Evolutionary conservation across 2,329 filamentous ascomycete genomes (phyloP), one percentile per base, ranked within the genome.

Genomic region (Sclerotinia minor): DNA sequence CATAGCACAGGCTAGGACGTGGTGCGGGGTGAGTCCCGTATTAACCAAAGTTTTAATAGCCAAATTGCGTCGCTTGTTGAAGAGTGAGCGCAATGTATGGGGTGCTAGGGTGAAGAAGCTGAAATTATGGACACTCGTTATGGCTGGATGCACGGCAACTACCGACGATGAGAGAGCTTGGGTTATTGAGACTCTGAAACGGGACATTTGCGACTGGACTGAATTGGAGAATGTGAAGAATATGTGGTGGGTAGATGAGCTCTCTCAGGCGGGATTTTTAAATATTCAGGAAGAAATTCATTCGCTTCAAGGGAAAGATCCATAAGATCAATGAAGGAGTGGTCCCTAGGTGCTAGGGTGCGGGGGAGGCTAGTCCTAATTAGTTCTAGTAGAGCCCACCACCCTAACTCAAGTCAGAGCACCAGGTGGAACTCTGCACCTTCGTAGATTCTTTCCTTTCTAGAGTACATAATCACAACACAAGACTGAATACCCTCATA

Each of bases 171-270:
- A 55, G 35, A 55, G 15, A 41, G 21, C 7, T 41, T 65, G 49
- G 63, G 38, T 53, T 47, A 50, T 24, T 29, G 49, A 55, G 4
- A 8, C 11, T 6, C n/a, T 65, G 3, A 55, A 2, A 1, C 19
- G 29, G 24, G 41, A 50, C n/a, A 6, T 63, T 9, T 11, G 26
- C 38, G 9, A 17, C 21, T 19, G 17, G 13, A 35, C 29, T 0
- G 45, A 63, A 17, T 63, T 35, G 59, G 13, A 50, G 21, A 6
- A 17, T 6, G 45, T 63, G 11, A 50, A 35, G 29, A 35, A 50
- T 5, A 49, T 63, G 59, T 63, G 59, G 45, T 63, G 59, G 59
- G 17, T 47, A 47, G 44, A 63, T 50, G 59, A 63, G n/a, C 11
- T 50, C 9, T 26, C 50, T 2, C 59, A n/a, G 29, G 19, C 17